phyloP scores from a whole-genome alignment of 768 basidiomycete genomes.

The Trametes elegans region DNA sequence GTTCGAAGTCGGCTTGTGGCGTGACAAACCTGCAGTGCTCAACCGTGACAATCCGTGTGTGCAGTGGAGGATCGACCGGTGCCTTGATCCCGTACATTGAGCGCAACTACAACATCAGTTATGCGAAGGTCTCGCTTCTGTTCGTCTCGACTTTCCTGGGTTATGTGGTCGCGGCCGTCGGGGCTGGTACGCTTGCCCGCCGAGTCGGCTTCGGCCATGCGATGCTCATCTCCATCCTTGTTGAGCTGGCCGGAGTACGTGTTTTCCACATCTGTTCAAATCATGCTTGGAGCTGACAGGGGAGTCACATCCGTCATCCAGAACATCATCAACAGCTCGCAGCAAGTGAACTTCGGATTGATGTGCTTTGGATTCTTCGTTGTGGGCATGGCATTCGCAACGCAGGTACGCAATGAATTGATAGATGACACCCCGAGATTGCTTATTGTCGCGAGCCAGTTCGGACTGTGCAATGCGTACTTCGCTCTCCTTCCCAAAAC shows the following conservation, averaged over 20 bases:
- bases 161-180: conserved; percentile 24
- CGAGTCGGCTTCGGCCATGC: conserved; percentile 25
- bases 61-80: conserved; percentile 27
- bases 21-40: neutral
- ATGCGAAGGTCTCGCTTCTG: conserved; percentile 25
- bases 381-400: conserved; percentile 26
- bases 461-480: conserved; percentile 27
- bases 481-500: conserved; percentile 28
- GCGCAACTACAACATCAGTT: conserved; percentile 22
- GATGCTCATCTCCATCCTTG: conserved; percentile 19
- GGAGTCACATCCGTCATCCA: neutral
- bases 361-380: conserved; percentile 31
- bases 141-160: conserved; percentile 28
- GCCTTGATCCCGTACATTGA: conserved; percentile 29
- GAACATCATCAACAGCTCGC: conserved; percentile 30
- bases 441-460: too few species aligned
- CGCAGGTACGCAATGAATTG: conserved; percentile 18
- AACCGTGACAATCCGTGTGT: neutral
- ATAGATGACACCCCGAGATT: too few species aligned
- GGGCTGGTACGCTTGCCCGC: conserved; percentile 21
- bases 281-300: neutral
- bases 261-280: neutral
- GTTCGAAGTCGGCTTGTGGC: too few species aligned
- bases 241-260: conserved; percentile 26
- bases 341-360: conserved; percentile 22